Conservation (phyloP, 176 grass and related monocot species). For the Juncus effusus region DNA sequence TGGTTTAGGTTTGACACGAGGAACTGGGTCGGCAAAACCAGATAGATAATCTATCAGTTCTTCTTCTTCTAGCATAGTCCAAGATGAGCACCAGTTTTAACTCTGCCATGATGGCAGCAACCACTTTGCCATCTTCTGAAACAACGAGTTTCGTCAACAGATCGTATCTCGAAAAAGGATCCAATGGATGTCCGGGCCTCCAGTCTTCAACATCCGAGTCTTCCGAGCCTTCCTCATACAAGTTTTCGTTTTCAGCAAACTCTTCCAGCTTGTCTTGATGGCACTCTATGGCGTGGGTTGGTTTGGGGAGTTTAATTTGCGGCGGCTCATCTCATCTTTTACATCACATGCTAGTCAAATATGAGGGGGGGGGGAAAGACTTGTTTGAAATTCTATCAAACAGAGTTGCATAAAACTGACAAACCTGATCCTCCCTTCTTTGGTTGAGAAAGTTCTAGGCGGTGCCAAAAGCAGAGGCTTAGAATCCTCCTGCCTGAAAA, state of each 20-base stretch:
- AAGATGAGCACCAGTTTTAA: neutral
- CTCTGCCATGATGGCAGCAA: slow-evolving; percentile 4
- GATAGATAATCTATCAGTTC: no score
- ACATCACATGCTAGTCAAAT: neutral
- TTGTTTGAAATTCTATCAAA: neutral
- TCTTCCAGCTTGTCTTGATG: no score
- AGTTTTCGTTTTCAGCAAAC: no score
- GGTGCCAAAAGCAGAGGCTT: no score
- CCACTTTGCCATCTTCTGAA: neutral
- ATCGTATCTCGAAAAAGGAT: neutral
- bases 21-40: no score
- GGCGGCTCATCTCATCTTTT: neutral
- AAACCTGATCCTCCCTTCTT: neutral
- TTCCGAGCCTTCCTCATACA: no score
- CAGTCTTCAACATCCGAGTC: no score
- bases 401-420: neutral
- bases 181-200: no score
- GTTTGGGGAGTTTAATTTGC: neutral
- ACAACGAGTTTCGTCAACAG: neutral
- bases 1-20: no score
- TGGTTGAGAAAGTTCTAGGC: no score
- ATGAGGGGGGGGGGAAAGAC: neutral
- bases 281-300: neutral
- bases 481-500: no score
- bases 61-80: neutral